These are phyloP conservation scores for Vicia villosa DNA, from an alignment of 306 rosid genomes.

Conservation along the genomic window DNA sequence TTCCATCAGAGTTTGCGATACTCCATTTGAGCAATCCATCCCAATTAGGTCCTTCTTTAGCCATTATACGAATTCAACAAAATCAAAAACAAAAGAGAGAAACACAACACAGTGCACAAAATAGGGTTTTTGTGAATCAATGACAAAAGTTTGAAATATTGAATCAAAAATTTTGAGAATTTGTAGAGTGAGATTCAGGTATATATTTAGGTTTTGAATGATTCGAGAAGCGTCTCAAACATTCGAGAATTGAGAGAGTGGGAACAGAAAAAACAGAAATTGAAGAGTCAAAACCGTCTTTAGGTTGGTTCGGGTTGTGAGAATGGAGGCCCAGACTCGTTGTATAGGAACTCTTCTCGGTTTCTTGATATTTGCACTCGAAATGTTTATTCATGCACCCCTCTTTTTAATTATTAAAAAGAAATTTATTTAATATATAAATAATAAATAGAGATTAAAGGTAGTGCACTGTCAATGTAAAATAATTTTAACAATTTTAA, in stretches of 20 bases:
- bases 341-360: too few species aligned
- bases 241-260: conserved; percentile 29
- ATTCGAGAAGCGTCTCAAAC: conserved; percentile 34
- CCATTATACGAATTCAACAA: conserved; percentile 45
- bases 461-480: too few species aligned
- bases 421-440: too few species aligned
- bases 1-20: conserved; percentile 74
- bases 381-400: too few species aligned
- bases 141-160: not conserved
- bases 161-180: not conserved
- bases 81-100: not conserved
- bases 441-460: too few species aligned
- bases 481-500: too few species aligned
- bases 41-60: conserved; percentile 82
- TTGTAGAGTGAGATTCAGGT: not conserved
- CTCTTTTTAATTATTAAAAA: too few species aligned
- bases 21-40: conserved; percentile 93
- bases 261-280: not conserved
- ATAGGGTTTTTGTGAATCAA: not conserved
- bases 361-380: too few species aligned
- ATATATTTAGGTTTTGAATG: not conserved
- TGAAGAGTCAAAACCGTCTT: too few species aligned
- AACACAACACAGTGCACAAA: not conserved
- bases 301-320: too few species aligned
- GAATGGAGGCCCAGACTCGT: too few species aligned